phyloP scores from a whole-genome alignment of 805 yeast species.

The Pichia kluyveri region DNA sequence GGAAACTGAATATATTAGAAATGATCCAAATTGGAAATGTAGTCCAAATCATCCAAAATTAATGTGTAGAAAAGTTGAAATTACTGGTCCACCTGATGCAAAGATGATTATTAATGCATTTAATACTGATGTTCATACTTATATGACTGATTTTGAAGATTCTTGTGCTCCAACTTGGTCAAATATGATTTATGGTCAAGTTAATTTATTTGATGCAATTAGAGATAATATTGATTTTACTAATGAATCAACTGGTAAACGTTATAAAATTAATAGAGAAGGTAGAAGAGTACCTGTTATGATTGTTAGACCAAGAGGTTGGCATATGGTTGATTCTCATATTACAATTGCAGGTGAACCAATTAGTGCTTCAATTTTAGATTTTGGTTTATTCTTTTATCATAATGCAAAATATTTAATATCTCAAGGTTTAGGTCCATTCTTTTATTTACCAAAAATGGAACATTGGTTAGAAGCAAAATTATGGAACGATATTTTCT shows the following conservation, averaged over 20 bases:
- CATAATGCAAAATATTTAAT: constrained; percentile 61
- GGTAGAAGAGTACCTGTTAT: constrained; percentile 62
- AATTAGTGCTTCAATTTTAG: constrained; percentile 67
- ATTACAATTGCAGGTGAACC: constrained; percentile 67
- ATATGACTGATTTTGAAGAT: constrained; percentile 84
- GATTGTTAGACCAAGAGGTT: constrained; percentile 82
- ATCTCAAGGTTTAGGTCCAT: constrained; percentile 66
- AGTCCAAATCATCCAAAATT: constrained; percentile 65
- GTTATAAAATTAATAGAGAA: constrained; percentile 32
- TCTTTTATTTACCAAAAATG: constrained; percentile 79
- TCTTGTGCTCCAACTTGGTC: constrained; percentile 80
- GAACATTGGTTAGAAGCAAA: constrained; percentile 79
- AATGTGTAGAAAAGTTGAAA: constrained; percentile 68
- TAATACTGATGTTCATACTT: constrained; percentile 70
- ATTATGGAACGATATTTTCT: constrained; percentile 75
- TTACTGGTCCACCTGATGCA: constrained; percentile 80
- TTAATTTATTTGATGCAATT: constrained; percentile 66
- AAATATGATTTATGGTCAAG: constrained; percentile 74
- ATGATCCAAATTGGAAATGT: constrained; percentile 70
- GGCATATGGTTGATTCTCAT: constrained; percentile 77
- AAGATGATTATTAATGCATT: constrained; percentile 78
- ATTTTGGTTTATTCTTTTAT: constrained; percentile 69
- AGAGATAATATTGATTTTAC: constrained; percentile 55
- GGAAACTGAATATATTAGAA: constrained; percentile 62
- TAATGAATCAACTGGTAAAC: constrained; percentile 28